A percentile compares a stretch with the other conserved stretches of the same genome.
phyloP scores from a whole-genome alignment of 768 basidiomycete genomes.

The Chlorophyllum brunneum region DNA sequence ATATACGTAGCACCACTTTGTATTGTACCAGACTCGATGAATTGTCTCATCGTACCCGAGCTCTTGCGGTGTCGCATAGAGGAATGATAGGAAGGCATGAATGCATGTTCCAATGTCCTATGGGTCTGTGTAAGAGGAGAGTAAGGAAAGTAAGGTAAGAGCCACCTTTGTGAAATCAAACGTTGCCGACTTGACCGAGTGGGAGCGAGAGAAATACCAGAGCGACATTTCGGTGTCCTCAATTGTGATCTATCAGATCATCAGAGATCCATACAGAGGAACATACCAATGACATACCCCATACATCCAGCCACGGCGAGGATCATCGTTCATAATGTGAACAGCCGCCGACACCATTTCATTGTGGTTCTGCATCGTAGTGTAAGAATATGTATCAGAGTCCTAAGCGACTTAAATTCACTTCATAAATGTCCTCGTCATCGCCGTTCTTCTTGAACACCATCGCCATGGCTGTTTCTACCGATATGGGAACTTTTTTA shows the following conservation, averaged over 20 bases:
- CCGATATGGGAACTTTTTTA: no score
- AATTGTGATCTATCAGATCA: constrained; percentile 3
- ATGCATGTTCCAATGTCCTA: constrained; percentile 3
- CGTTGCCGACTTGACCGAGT: constrained; percentile 3
- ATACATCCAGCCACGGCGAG: neutral
- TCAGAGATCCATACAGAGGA: neutral
- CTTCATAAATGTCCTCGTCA: neutral
- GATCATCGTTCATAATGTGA: neutral
- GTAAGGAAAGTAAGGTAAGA: neutral
- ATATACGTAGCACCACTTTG: neutral
- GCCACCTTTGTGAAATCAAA: constrained; percentile 5
- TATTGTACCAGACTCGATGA: neutral
- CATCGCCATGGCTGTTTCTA: no score
- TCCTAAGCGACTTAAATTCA: no score
- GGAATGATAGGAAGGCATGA: constrained; percentile 4
- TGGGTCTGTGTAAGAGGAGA: neutral
- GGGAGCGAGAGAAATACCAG: constrained; percentile 11
- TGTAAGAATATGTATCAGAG: no score
- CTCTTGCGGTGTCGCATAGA: constrained; percentile 1
- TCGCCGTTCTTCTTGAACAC: no score
- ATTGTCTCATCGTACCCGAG: constrained; percentile 9
- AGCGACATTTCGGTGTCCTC: constrained; percentile 4
- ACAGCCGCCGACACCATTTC: no score
- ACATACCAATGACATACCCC: neutral
- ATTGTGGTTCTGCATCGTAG: no score